A percentile compares a stretch with the other conserved stretches of the same genome.
Evolutionary conservation across 495 filamentous ascomycete species (phyloP).

Genomic region (Penicillium bovifimosum): DNA sequence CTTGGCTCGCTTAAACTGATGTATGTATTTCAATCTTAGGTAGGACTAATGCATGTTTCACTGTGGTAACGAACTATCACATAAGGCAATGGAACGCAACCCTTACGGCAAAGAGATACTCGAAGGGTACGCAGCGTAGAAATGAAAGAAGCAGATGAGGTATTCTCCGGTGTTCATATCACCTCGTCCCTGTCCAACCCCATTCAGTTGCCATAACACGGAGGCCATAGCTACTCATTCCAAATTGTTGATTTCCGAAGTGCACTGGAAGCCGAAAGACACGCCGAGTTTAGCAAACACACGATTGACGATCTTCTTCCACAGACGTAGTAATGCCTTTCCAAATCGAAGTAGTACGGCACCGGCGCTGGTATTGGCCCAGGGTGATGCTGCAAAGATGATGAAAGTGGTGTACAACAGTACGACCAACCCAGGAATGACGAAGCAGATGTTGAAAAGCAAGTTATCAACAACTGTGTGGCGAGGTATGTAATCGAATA

Average conservation of each 20-base stretch:
- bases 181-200: not conserved
- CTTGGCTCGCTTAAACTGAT: too few relatives aligned
- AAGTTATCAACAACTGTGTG: slow-evolving; percentile 6
- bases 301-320: not conserved
- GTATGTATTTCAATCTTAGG: too few relatives aligned
- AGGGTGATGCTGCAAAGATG: not conserved
- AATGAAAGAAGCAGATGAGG: not conserved
- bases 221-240: not conserved
- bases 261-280: not conserved
- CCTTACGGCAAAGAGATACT: not conserved
- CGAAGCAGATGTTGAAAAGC: slow-evolving; percentile 11
- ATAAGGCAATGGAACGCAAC: not conserved
- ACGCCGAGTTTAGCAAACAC: not conserved
- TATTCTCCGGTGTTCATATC: not conserved
- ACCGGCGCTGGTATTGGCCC: not conserved
- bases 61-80: not conserved
- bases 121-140: not conserved
- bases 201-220: not conserved
- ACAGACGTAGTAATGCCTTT: not conserved
- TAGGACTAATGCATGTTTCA: too few relatives aligned
- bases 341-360: not conserved
- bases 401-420: slow-evolving; percentile 1
- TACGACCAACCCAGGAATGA: slow-evolving; percentile 12
- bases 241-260: not conserved
- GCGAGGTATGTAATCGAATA: not conserved